Evolutionary conservation across 2,329 filamentous ascomycete genomes (phyloP).

Genomic region (Colletotrichum cordylinicola): DNA sequence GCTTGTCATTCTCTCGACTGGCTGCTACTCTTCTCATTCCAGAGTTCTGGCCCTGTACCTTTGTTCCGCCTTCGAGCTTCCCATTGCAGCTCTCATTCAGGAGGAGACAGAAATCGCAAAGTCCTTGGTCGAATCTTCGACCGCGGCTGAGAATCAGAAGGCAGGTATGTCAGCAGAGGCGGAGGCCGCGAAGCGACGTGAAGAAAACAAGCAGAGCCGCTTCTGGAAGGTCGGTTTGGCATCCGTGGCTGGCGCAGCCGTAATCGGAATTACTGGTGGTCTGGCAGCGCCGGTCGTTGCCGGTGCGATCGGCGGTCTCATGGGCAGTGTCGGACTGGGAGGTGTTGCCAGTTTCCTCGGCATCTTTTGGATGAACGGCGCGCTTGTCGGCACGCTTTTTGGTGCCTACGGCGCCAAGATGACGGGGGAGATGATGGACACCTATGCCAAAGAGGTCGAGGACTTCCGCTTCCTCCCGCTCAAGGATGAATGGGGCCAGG

Average conservation of each 20-base stretch:
- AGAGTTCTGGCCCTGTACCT: constrained; percentile 72
- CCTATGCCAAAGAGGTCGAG: constrained; percentile 85
- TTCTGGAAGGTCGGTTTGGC: constrained; percentile 93
- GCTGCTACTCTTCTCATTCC: constrained; percentile 78
- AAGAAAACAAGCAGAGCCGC: constrained; percentile 72
- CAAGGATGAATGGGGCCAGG: constrained; percentile 47
- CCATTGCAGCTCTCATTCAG: constrained; percentile 64
- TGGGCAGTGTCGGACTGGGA: constrained; percentile 85
- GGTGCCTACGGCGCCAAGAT: constrained; percentile 86
- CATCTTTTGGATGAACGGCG: constrained; percentile 83
- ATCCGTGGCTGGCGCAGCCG: constrained; percentile 83
- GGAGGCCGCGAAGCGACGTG: constrained; percentile 75
- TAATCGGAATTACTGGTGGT: constrained; percentile 91
- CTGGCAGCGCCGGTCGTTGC: constrained; percentile 89
- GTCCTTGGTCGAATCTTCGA: constrained; percentile 72
- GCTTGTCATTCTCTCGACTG: constrained; percentile 72
- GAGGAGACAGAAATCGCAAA: constrained; percentile 80
- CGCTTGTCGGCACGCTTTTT: constrained; percentile 86
- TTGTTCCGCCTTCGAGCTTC: constrained; percentile 69
- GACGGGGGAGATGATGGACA: constrained; percentile 84
- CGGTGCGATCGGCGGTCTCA: constrained; percentile 81
- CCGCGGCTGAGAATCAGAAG: constrained; percentile 40
- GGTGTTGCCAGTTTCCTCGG: constrained; percentile 87
- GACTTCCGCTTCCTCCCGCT: constrained; percentile 83
- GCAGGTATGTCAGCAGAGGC: constrained; percentile 72